Evolutionary conservation across 2,329 filamentous ascomycete genomes (phyloP), one percentile per base, ranked within the genome.

Genomic region (Trichoderma koningii): DNA sequence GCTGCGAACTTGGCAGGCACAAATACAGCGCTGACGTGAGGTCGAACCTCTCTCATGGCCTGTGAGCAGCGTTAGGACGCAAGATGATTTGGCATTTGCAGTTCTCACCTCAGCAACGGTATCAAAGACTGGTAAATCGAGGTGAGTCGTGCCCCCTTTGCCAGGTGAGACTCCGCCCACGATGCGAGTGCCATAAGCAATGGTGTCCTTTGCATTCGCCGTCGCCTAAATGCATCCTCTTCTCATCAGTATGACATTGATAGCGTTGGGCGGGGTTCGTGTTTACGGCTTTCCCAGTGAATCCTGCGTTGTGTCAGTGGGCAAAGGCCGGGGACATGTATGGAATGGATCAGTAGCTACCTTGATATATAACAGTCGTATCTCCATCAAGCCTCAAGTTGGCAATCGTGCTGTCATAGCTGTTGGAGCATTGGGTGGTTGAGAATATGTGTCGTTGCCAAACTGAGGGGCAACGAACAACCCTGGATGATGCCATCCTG

Each of bases 1-100:
- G 87, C 85, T 1, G 89, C 89, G 53, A 86, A 84, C 50, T 83
- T 82, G 1, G 89, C 89, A 0, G 89, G 87, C 4, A 63, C 60
- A 55, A 55, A 55, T 9, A 63, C 60, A 3, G 60, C 60, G 34
- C 60, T 63, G 14, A 63, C 60, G 47, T 63, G 60, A 26, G 61
- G 63, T 5, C 75, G 73, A 6, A 77, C 71, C 3, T 70, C 21
- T 2, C 69, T 41, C 68, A 78, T 73, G 1, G 77, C 76, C 77
- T 79, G 26, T 15, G 47, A 52, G 51, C 41, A 14, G 28, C 15
- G n/a, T 42, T 14, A 55, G 60, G 55, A 19, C 4, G 55, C 19
- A 7, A 38, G n/a, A 15, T 45, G 26, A 5, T 23, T 1, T 5
- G 21, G 53, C 23, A 21, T 44, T 30, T 53, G 19, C 7, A 28